phyloP scores from a whole-genome alignment of 1,284 basidiomycete genomes.

The Ceratobasidium sp. region DNA sequence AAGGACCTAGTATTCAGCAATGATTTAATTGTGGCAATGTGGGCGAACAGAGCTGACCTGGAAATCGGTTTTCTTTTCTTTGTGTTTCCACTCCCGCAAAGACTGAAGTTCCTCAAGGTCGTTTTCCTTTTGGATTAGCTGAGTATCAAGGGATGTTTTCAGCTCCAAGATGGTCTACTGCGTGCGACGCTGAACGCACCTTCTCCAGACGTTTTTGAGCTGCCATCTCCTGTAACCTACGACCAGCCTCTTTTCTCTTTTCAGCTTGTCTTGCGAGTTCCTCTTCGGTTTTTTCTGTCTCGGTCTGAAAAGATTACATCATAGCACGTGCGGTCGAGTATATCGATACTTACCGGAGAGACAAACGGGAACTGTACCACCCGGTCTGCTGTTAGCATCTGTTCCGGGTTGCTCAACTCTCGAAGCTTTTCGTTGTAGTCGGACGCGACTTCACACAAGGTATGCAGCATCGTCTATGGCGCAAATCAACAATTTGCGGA shows the following conservation, averaged over 20 bases:
- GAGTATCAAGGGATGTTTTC: conserved; percentile 10
- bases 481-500: conserved; percentile 46
- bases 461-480: conserved; percentile 84
- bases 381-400: conserved; percentile 69
- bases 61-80: conserved; percentile 80
- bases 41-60: conserved; percentile 55
- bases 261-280: conserved; percentile 81
- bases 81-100: conserved; percentile 68
- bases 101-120: conserved; percentile 76
- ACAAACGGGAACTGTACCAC: conserved; percentile 87
- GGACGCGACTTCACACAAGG: conserved; percentile 82
- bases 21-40: conserved; percentile 52
- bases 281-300: conserved; percentile 90
- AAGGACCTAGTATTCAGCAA: conserved; percentile 46
- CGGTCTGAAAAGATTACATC: conserved; percentile 52
- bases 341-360: conserved; percentile 56
- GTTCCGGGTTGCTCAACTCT: conserved; percentile 66
- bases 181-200: conserved; percentile 54
- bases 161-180: background rate
- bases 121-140: conserved; percentile 82
- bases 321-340: background rate
- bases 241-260: conserved; percentile 82
- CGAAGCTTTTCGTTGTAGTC: conserved; percentile 79
- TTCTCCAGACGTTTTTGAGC: conserved; percentile 86
- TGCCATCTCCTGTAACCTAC: conserved; percentile 91